A percentile compares a stretch with the other conserved stretches of the same genome.
Conservation (phyloP, 2,329 filamentous ascomycete species). For the Venturia carpophila region DNA sequence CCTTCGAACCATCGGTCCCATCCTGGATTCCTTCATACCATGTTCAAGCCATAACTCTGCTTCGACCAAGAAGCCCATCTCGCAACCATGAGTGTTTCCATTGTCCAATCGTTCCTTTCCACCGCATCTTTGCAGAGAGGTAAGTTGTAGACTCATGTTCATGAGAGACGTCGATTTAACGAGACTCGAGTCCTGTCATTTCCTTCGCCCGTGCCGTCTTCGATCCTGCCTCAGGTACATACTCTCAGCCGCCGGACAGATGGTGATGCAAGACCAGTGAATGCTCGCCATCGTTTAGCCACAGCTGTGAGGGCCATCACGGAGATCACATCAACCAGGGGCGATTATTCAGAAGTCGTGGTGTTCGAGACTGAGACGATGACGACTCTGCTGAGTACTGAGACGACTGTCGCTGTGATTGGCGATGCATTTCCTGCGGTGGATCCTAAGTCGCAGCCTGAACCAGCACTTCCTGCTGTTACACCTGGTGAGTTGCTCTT, state of each 20-base stretch:
- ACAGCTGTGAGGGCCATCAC: too few species aligned
- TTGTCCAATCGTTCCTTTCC: not conserved
- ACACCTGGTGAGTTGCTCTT: not conserved
- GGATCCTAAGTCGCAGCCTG: not conserved
- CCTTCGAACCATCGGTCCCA: not conserved
- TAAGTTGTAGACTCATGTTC: not conserved
- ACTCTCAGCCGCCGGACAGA: not conserved
- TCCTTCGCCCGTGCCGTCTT: not conserved
- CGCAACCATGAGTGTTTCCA: slow-evolving; percentile 5
- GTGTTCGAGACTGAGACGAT: not conserved
- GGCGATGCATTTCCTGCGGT: not conserved
- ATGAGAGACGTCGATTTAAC: not conserved
- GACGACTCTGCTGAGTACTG: not conserved
- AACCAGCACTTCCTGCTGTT: not conserved
- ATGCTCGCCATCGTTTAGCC: not conserved
- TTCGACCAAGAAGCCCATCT: not conserved
- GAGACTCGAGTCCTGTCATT: not conserved
- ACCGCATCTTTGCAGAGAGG: not conserved
- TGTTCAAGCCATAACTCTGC: not conserved
- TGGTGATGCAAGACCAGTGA: not conserved
- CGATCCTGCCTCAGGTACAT: not conserved
- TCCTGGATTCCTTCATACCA: not conserved
- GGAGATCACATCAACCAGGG: not conserved
- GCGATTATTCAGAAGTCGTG: not conserved
- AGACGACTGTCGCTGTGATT: not conserved